Evolutionary conservation across 441 rosid genomes (phyloP), one percentile per base, ranked within the genome.

Genomic region (Biscutella laevigata): DNA sequence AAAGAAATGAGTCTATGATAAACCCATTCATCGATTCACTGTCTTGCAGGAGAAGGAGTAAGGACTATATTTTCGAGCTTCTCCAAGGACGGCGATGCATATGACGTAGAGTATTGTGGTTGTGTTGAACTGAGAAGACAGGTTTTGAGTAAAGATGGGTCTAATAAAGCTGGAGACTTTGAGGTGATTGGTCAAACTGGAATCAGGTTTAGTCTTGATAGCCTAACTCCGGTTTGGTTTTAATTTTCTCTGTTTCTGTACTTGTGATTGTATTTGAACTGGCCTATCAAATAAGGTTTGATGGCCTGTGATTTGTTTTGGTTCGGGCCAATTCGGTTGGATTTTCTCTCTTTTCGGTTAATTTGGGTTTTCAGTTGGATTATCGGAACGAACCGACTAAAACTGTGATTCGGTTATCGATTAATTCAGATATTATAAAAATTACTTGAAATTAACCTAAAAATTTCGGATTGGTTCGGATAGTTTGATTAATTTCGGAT

Each of bases 1-100:
- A n/a, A n/a, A n/a, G n/a, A n/a, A n/a, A n/a, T n/a, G n/a, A 25
- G 58, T 37, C 15, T 35, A 9, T 14, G 57, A 12, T 12, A 11
- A n/a, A 10, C 2, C 16, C 4, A 21, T 50, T 21, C 20, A 22
- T 51, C 5, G 1, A n/a, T 7, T 13, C 3, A 33, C 7, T 30
- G 25, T 20, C 12, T 22, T 57, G 65, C 74, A 90, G 97, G 92
- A 63, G 94, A 84, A 75, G 96, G 84, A 43, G 89, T 84, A 19
- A 84, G 88, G 22, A 76, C 81, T 52, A 69, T 88, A 1, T 73
- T 82, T 59, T 72, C 89, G 13, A 74, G n/a, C n/a, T n/a, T 71
- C 12, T 77, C 75, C 70, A 70, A 76, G 52, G 78, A 59, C 1
- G 54, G 35, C 0, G 62, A 39, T 8, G 94, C 81, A 4, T 53